Evolutionary conservation across 1,284 basidiomycete species (phyloP), one percentile per base, ranked within the genome.

Genomic region (Moesziomyces parantarcticus): DNA sequence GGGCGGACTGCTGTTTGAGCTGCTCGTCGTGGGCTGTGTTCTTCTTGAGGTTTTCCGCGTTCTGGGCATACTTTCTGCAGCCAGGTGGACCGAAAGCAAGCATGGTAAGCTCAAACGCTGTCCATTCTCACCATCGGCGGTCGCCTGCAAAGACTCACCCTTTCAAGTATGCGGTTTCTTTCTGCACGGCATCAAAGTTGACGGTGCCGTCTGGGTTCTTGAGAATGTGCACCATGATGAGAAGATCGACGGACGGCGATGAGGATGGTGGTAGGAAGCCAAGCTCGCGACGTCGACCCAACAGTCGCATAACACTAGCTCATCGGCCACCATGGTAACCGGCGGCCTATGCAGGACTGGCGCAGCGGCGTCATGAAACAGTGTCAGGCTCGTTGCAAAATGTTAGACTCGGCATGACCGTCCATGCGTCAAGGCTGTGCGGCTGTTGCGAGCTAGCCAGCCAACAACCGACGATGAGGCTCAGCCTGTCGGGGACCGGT

Each of bases 171-270:
- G 48, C 50, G 23, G 60, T 58, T 60, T 75, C 72, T 29, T 63
- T 62, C 49, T 71, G 66, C 34, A 75, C 54, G 25, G 58, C 57
- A 21, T 75, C 72, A 44, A 75, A 47, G 60, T 75, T 75, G 63
- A 75, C 72, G 49, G 72, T 75, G 29, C 72, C 72, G 50, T 75
- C 72, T 25, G 67, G 57, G 41, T 71, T 75, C 39, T 64, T 70
- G 47, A 75, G 43, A 18, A 58, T 63, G 50, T 70, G 62, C 5
- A 40, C 41, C 72, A 75, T 71, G 43, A 18, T 67, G 58, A 42
- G 18, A 5, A 20, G 41, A 40, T 22, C 23, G 21, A 16, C 39
- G 22, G n/a, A 26, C 11, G 22, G 13, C 36, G 36, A 42, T n/a
- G 13, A 47, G n/a, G 36, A 42, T 21, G 42, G 40, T 11, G 20